Conservation (phyloP, 2,329 filamentous ascomycete genomes). For the Sporothrix pallida region DNA sequence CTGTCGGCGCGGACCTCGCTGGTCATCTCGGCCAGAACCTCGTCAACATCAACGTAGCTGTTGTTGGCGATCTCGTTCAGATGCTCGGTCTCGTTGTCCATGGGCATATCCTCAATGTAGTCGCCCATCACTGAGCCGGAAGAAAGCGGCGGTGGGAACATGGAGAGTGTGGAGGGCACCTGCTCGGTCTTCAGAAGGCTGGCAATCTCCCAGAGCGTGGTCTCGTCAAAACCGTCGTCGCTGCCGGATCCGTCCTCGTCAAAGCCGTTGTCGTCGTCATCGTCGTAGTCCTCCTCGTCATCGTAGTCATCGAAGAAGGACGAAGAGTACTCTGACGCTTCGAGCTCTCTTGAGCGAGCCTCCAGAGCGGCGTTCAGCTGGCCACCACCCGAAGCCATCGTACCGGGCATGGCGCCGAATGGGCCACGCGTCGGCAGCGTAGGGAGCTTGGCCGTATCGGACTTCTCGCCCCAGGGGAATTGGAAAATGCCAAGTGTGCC, state of each 20-base stretch:
- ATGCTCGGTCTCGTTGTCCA: constrained; percentile 41
- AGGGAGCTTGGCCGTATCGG: constrained; percentile 57
- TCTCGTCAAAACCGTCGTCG: constrained; percentile 65
- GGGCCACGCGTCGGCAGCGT: background rate
- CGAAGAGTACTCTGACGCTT: constrained; percentile 51
- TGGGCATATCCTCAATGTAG: constrained; percentile 45
- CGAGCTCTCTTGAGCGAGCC: constrained; percentile 46
- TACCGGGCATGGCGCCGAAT: constrained; percentile 58
- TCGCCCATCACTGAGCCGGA: constrained; percentile 44
- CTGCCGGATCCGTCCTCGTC: constrained; percentile 47
- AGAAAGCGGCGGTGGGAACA: constrained; percentile 49
- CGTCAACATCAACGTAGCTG: constrained; percentile 40
- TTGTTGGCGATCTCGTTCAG: constrained; percentile 37
- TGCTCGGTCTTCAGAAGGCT: constrained; percentile 60
- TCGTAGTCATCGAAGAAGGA: constrained; percentile 68
- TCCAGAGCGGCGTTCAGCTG: constrained; percentile 44
- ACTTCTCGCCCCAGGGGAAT: constrained; percentile 69
- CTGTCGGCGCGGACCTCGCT: constrained; percentile 33
- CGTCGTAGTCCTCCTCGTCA: constrained; percentile 54
- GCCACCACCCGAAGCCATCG: constrained; percentile 54
- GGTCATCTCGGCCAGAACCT: constrained; percentile 45
- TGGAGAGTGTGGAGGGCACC: constrained; percentile 58
- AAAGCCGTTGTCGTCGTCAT: constrained; percentile 45
- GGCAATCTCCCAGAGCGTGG: constrained; percentile 68
- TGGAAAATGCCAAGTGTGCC: constrained; percentile 69